Evolutionary conservation across 768 basidiomycete species (phyloP).

Genomic region (Xerocomus potaroensis): DNA sequence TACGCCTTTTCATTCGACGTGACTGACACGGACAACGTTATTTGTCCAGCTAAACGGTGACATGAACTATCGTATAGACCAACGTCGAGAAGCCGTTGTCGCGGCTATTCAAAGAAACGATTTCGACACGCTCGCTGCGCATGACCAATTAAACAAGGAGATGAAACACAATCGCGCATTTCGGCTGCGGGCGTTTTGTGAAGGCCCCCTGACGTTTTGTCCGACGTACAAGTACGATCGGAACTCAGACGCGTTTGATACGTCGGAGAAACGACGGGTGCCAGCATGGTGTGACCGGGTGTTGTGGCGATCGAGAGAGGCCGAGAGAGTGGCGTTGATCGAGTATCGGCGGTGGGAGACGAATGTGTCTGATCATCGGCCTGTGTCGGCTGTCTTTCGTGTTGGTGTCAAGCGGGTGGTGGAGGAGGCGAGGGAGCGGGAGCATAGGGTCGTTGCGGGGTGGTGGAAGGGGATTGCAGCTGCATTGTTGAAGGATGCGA

Average conservation of each 20-base stretch:
- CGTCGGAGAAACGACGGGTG: slow-evolving; percentile 80
- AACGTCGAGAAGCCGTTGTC: slow-evolving; percentile 79
- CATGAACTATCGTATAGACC: slow-evolving; percentile 96
- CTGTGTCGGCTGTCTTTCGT: slow-evolving; percentile 75
- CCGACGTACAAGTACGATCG: slow-evolving; percentile 97
- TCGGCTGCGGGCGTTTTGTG: slow-evolving; percentile 77
- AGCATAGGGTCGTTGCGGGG: slow-evolving; percentile 52
- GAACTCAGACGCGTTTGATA: slow-evolving; percentile 72
- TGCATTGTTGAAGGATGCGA: slow-evolving; percentile 28
- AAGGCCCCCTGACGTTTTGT: slow-evolving; percentile 76
- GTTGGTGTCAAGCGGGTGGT: slow-evolving; percentile 72
- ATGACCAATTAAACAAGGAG: slow-evolving; percentile 90
- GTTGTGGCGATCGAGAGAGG: slow-evolving; percentile 63
- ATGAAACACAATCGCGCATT: slow-evolving; percentile 85
- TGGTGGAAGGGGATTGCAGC: slow-evolving; percentile 44
- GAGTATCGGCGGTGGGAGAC: slow-evolving; percentile 81
- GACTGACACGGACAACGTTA: not conserved
- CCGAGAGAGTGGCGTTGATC: slow-evolving; percentile 55
- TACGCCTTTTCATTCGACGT: not conserved
- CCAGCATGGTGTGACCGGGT: slow-evolving; percentile 99
- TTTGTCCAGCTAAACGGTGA: slow-evolving; percentile 75
- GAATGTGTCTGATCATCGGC: slow-evolving; percentile 87
- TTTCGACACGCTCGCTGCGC: slow-evolving; percentile 52
- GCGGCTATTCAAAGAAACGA: slow-evolving; percentile 67
- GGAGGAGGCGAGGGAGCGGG: slow-evolving; percentile 50